Evolutionary conservation across 2,329 filamentous ascomycete genomes (phyloP).

Genomic region (Aspergillus sergii): DNA sequence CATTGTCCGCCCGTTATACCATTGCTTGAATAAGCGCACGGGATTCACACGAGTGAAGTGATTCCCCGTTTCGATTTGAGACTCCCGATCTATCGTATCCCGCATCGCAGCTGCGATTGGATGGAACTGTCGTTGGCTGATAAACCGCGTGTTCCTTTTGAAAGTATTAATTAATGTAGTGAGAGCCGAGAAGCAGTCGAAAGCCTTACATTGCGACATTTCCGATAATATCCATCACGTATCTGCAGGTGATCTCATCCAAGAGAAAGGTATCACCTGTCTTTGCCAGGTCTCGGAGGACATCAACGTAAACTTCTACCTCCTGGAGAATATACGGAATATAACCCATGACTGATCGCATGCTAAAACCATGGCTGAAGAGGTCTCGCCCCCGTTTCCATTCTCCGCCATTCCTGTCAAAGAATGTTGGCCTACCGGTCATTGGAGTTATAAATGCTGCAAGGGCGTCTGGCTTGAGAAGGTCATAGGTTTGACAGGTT

Average conservation of each 20-base stretch:
- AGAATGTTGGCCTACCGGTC: background rate
- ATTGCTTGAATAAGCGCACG: constrained; percentile 4
- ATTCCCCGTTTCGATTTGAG: background rate
- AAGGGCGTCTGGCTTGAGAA: background rate
- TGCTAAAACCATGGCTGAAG: background rate
- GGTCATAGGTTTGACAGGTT: background rate
- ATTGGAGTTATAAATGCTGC: background rate
- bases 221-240: constrained; percentile 10
- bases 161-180: background rate
- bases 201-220: constrained; percentile 2
- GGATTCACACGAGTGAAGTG: constrained; percentile 1
- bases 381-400: background rate
- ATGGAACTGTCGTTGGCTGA: background rate
- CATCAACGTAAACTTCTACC: background rate
- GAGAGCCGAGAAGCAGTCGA: no score
- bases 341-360: background rate
- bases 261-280: constrained; percentile 5
- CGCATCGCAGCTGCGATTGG: constrained; percentile 9
- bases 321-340: constrained; percentile 8
- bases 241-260: background rate
- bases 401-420: background rate
- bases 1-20: constrained; percentile 8
- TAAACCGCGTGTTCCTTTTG: constrained; percentile 1
- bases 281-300: background rate
- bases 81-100: constrained; percentile 5